Base-by-base conservation (phyloP, 73 alveolate species). In the Paramecium sexaurelia region DNA sequence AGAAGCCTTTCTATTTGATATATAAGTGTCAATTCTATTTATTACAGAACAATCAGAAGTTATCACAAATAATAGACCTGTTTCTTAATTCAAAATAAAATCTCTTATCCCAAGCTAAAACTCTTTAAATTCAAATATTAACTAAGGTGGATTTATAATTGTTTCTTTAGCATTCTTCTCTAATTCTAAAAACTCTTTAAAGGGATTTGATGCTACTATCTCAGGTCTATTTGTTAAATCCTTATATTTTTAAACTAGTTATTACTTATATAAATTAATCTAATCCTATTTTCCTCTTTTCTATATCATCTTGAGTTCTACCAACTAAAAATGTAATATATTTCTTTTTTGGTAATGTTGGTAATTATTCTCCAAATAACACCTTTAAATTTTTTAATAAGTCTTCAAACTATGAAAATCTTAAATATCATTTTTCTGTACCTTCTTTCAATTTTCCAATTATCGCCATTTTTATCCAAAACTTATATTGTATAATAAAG, bases 101-200 rank as follows among this genome's bases (percentile, higher is more conserved):
- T 88, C 94, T 47, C 94, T 88, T 13, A 88, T 57, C 11, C 94
- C 94, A 24, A 68, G 87, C 24, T 68, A 55, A 41, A 88, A 88
- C 4, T 87, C 94, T 29, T 83, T 68, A 40, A 88, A 69, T 51
- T 68, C 91, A 40, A 20, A 40, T 9, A 88, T 27, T 11, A 56
- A 22, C 45, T 82, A 35, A 41, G 94, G 94, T 24, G 94, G 91
- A 40, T 66, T 67, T 19, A 88, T 17, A 0, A 88, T 24, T 22
- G 29, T 35, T 33, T 88, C 94, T 36, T 61, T 43, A 4, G 94
- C 94, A 88, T 88, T 87, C 27, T 88, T 55, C 19, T 88, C 94
- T 20, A 88, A 43, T 91, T 93, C 96, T 41, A 88, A 88, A 27
- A 88, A 88, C 19, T 88, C 83, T 37, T 43, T 88, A 75, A 88